Conservation (phyloP, 345 rosid genomes). For the Gossypium arboreum region DNA sequence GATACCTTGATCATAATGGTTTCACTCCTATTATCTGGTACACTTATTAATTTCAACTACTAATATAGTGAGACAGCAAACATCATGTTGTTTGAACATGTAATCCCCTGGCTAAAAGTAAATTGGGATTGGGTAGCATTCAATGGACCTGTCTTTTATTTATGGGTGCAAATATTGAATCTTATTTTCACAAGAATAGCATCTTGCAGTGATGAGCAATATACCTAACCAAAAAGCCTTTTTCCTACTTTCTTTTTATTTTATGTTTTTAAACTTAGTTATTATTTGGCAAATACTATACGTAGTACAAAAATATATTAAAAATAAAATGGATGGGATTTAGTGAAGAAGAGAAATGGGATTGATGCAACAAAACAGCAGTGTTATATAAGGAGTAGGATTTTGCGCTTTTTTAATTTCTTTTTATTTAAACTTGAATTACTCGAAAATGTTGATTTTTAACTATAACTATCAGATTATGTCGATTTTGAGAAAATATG, state of each 20-base stretch:
- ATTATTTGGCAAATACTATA: no score
- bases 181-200: slow-evolving; percentile 16
- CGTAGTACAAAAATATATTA: no score
- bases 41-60: background rate
- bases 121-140: background rate
- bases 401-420: background rate
- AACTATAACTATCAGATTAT: no score
- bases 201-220: background rate
- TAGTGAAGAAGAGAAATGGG: background rate
- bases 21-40: background rate
- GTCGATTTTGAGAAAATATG: no score
- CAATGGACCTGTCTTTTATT: background rate
- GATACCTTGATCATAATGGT: no score
- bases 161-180: slow-evolving; percentile 7
- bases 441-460: no score
- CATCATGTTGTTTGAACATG: background rate
- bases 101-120: background rate
- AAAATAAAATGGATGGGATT: no score
- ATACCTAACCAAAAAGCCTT: background rate
- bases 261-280: background rate
- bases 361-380: background rate
- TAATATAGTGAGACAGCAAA: background rate
- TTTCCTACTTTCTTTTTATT: no score
- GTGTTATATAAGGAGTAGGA: slow-evolving; percentile 8
- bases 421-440: no score